Base-by-base conservation (phyloP, 2,329 filamentous ascomycete genomes). In the Pestalotiopsis fici region DNA sequence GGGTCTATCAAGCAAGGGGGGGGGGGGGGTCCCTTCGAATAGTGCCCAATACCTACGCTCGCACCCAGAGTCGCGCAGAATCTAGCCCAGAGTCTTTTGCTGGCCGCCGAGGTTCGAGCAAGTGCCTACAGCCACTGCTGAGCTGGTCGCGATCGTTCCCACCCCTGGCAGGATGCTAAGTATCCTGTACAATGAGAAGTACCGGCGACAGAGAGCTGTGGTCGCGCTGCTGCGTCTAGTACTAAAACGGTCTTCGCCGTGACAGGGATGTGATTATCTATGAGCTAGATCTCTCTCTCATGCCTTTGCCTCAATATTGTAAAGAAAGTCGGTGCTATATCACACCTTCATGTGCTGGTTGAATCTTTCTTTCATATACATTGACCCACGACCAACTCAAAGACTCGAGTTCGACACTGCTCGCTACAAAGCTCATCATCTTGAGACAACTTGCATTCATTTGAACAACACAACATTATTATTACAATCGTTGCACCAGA, bases 111-210 rank as follows among this genome's bases (percentile, higher is more conserved):
- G 35, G 35, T 15, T 47, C 23, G 18, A 63, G 60, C 60, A 47
- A 47, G 60, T 63, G 60, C 37, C 31, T 60, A 13, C 57, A 39
- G 57, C 57, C 27, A 60, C 18, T 31, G n/a, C 21, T 21, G 43
- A 50, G 23, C 28, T 31, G 23, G 9, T 11, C 11, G 23, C 13
- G 23, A 27, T 59, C 18, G 23, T 23, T 37, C 28, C 11, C 15
- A 37, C 31, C 60, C n/a, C 23, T 23, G 60, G 37, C 31, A 23
- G 13, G 28, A 18, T 37, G 9, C 55, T 25, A 72, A 70, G 71
- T 70, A 72, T 23, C 39, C 18, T 64, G 62, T 64, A 64, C 62
- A 64, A 56, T 64, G 25, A 23, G 25, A 64, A 64, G 62, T 64
- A 64, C 62, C 25, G n/a, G n/a, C 4, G 13, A 21, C 43, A 21